A percentile compares a stretch with the other conserved stretches of the same genome.
These are phyloP conservation scores for Tuber magnatum DNA, from an alignment of 495 filamentous ascomycete species.

Conservation along the genomic window DNA sequence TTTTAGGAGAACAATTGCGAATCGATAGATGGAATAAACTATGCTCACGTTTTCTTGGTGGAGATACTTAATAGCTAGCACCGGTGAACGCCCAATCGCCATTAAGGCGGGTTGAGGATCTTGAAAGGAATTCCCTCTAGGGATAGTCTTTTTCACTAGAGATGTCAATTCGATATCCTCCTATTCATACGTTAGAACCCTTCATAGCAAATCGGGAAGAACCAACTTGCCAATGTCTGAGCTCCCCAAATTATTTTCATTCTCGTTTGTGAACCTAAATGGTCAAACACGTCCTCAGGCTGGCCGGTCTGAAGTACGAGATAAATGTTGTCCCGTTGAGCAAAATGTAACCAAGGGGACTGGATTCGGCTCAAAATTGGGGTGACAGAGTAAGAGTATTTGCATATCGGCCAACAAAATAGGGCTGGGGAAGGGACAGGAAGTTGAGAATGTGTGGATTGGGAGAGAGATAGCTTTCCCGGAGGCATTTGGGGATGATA, in stretches of 20 bases:
- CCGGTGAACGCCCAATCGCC: conserved; percentile 35
- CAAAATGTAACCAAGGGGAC: conserved; percentile 41
- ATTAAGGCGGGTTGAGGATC: conserved; percentile 23
- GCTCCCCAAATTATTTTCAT: conserved; percentile 44
- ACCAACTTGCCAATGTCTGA: conserved; percentile 43
- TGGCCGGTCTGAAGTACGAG: conserved; percentile 40
- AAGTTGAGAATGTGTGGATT: conserved; percentile 27
- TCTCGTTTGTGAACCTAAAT: conserved; percentile 19
- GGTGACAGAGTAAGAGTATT: conserved; percentile 41
- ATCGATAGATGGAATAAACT: background rate
- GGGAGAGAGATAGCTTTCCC: conserved; percentile 1
- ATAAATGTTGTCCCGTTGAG: conserved; percentile 43
- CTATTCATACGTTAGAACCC: conserved; percentile 14
- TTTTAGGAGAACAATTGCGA: background rate
- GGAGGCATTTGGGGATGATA: conserved; percentile 7
- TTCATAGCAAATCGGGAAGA: background rate
- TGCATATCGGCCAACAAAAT: conserved; percentile 33
- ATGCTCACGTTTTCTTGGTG: conserved; percentile 38
- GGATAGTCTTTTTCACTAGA: conserved; percentile 16
- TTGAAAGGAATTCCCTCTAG: conserved; percentile 12
- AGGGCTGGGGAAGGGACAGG: conserved; percentile 8
- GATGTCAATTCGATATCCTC: conserved; percentile 33
- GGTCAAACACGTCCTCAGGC: conserved; percentile 20
- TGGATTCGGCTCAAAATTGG: conserved; percentile 27
- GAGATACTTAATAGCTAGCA: conserved; percentile 41